Percentiles rank a stretch among this genome's conserved stretches.
Conservation (phyloP, 1,284 basidiomycete species). For the Pyrrhoderma lamaoense region DNA sequence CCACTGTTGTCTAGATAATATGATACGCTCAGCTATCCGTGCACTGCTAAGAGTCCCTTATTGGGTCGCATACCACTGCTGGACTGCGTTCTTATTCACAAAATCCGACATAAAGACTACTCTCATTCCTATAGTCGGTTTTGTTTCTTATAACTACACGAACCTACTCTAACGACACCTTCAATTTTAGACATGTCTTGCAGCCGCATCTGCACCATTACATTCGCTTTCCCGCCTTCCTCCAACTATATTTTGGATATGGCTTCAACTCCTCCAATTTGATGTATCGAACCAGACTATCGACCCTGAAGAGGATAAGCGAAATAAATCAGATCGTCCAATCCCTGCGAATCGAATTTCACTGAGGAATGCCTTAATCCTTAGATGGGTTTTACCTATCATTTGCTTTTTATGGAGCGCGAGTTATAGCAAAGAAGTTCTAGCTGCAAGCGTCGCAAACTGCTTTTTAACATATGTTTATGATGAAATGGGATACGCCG, state of each 20-base stretch:
- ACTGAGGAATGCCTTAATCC: conserved; percentile 24
- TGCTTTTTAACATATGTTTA: conserved; percentile 29
- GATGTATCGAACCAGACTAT: conserved; percentile 38
- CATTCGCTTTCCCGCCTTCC: conserved; percentile 19
- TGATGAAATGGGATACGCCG: conserved; percentile 30
- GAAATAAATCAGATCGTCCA: conserved; percentile 40
- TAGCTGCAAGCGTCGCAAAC: conserved; percentile 29
- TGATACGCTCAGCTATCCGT: conserved; percentile 13
- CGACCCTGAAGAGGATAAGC: conserved; percentile 32
- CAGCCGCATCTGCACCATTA: conserved; percentile 8
- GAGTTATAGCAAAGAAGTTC: conserved; percentile 26
- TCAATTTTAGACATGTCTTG: conserved; percentile 7
- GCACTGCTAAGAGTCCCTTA: background rate
- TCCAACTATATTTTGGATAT: conserved; percentile 34
- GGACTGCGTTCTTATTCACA: conserved; percentile 28
- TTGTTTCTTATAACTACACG: background rate
- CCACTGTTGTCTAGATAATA: too few relatives aligned
- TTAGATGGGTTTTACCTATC: conserved; percentile 32
- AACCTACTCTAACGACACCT: conserved; percentile 1
- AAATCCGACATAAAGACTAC: conserved; percentile 34
- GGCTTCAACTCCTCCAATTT: conserved; percentile 37
- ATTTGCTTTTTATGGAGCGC: conserved; percentile 29
- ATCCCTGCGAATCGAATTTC: conserved; percentile 36
- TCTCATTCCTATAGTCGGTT: conserved; percentile 31
- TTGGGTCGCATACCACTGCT: conserved; percentile 11